Evolutionary conservation across 2,329 filamentous ascomycete species (phyloP), one percentile per base, ranked within the genome.

Genomic region (Aspergillus bombycis): DNA sequence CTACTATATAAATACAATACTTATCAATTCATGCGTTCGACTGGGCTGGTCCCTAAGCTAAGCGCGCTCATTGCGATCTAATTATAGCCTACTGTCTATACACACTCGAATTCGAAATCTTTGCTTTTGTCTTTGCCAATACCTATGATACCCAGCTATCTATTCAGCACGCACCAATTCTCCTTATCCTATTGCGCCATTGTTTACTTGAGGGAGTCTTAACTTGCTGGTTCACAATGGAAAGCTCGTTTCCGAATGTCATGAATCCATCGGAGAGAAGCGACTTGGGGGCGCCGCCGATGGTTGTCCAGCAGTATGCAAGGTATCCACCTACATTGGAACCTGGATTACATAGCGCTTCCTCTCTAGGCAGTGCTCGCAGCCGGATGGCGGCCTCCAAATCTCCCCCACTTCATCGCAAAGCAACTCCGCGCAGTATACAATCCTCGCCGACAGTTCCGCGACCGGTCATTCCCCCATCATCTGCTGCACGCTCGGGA

Each of bases 301-400:
- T 77, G 63, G 73, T 78, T 36, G 69, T 78, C 62, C 77, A 78
- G 62, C 77, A 79, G 61, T 79, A 78, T 71, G 76, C 77, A 19
- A 72, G 75, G 61, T 79, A 78, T 66, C 72, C 77, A 34, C 46
- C 76, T 19, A 67, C 70, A 2, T 65, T 78, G 61, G 77, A 79
- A 48, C 71, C 74, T 10, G 69, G 76, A 7, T 59, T 79, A 43
- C 77, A 72, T 61, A 78, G 75, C 67, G 74, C 71, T 57, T 78
- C 77, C n/a, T 77, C 78, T 0, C 64, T 75, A 21, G 74, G 73
- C 23, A 78, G 75, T 62, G 68, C 74, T 63, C 74, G 71, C 63
- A 77, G 74, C 61, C 72, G 74, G 52, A 45, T 72, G 48, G 72
- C 72, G 30, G 66, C 68, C 41, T 74, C 73, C 41, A 75, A 72